phyloP scores from a whole-genome alignment of 139 green algal genomes.

The Trebouxia sp. region DNA sequence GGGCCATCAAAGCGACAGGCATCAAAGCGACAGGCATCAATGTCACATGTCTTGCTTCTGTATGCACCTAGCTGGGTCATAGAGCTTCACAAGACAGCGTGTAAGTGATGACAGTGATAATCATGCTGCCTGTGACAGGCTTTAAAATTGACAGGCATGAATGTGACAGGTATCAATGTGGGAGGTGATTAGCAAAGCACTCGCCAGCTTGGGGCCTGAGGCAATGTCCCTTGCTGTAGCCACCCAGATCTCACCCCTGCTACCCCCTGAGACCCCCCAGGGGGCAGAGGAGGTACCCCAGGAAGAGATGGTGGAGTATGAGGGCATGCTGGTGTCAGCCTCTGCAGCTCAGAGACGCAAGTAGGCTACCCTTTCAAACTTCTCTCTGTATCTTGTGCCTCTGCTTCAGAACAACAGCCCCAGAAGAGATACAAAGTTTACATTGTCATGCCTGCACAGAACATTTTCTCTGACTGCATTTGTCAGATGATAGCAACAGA shows the following conservation, averaged over 20 bases:
- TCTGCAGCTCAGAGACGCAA: constrained; percentile 58
- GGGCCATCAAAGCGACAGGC: too few species aligned
- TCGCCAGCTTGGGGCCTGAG: constrained; percentile 46
- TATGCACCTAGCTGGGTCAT: not conserved
- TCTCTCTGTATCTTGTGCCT: not conserved
- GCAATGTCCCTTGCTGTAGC: constrained; percentile 17
- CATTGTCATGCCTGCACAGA: too few species aligned
- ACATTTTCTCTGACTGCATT: too few species aligned
- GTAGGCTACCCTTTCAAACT: not conserved
- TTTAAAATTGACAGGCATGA: too few species aligned
- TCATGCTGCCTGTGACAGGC: too few species aligned
- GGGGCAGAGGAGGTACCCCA: constrained; percentile 9
- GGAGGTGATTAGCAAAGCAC: constrained; percentile 51
- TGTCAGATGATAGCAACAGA: too few species aligned
- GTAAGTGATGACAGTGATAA: not conserved
- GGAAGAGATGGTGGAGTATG: constrained; percentile 76
- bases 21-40: too few species aligned
- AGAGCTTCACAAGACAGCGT: not conserved
- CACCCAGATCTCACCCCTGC: not conserved
- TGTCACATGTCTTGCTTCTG: too few species aligned
- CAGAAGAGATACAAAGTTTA: too few species aligned
- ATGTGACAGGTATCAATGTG: constrained; percentile 44
- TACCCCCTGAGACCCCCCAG: not conserved
- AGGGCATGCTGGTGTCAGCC: constrained; percentile 86
- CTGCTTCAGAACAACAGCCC: too few species aligned